phyloP scores from a whole-genome alignment of 2,329 filamentous ascomycete species.

The Colletotrichum ledebouriae region DNA sequence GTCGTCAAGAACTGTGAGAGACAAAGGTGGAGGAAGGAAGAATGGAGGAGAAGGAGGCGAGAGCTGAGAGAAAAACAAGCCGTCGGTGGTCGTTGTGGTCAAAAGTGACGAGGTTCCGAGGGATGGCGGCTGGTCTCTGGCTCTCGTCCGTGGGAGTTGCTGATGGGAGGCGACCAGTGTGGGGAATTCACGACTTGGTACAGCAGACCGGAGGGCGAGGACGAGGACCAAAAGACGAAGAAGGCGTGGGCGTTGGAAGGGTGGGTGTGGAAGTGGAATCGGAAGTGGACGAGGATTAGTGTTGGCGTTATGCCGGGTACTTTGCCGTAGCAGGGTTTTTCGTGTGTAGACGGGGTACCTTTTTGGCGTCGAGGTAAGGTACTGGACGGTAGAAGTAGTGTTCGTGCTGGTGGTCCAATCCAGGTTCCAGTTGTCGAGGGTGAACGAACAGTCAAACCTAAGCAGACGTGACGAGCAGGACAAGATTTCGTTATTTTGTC shows the following conservation, averaged over 20 bases:
- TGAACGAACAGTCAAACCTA: constrained; percentile 16
- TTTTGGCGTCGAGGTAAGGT: constrained; percentile 2
- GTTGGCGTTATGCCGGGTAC: constrained; percentile 6
- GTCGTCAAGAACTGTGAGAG: neutral
- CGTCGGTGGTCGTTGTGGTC: constrained; percentile 30
- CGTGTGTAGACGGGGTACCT: neutral
- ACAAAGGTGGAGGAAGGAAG: constrained; percentile 1
- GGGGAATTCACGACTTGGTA: constrained; percentile 14
- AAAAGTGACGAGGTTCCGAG: constrained; percentile 42
- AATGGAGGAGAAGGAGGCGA: constrained; percentile 13
- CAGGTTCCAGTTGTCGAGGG: neutral
- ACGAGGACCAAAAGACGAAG: constrained; percentile 2
- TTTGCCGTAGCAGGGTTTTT: neutral
- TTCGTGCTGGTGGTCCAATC: no score
- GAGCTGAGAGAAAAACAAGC: constrained; percentile 23
- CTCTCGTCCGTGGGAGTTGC: constrained; percentile 35
- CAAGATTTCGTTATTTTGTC: constrained; percentile 18
- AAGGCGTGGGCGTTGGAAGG: neutral
- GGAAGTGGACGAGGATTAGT: constrained; percentile 1
- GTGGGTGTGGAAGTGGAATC: no score
- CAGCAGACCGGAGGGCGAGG: constrained; percentile 11
- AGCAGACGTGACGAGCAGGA: constrained; percentile 10
- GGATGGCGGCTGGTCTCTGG: constrained; percentile 33
- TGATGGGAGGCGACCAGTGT: constrained; percentile 38
- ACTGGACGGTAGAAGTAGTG: no score